Conservation (phyloP, 225 moss, liverwort and hornwort species). For the Anthoceros angustus region DNA sequence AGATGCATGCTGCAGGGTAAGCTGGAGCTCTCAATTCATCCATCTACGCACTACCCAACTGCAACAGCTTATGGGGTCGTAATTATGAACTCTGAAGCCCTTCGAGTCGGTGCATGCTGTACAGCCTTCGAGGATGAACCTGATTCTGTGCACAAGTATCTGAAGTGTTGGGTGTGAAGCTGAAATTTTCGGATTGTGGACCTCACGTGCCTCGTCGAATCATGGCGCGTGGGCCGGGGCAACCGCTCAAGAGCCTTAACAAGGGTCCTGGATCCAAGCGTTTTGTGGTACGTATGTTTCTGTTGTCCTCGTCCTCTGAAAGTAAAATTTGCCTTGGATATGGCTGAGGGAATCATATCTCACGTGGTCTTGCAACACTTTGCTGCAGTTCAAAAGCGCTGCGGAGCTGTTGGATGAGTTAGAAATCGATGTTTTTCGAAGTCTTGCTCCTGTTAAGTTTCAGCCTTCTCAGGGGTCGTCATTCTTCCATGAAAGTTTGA, state of each 20-base stretch:
- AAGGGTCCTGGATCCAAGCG: slow-evolving; percentile 78
- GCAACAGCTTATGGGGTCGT: too few relatives aligned
- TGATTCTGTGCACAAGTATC: too few relatives aligned
- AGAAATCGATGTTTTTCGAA: slow-evolving; percentile 92
- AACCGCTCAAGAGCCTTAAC: slow-evolving; percentile 66
- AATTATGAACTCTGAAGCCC: too few relatives aligned
- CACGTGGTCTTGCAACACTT: not conserved
- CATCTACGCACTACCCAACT: too few relatives aligned
- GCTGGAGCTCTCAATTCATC: too few relatives aligned
- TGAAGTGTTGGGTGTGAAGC: too few relatives aligned
- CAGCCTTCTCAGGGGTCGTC: slow-evolving; percentile 83
- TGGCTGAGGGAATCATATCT: not conserved
- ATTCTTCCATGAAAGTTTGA: slow-evolving; percentile 91
- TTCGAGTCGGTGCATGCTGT: too few relatives aligned
- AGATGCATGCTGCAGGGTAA: too few relatives aligned
- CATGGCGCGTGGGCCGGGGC: slow-evolving; percentile 56
- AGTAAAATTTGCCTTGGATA: not conserved
- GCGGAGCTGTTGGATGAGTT: slow-evolving; percentile 88
- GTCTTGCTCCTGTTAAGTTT: slow-evolving; percentile 81
- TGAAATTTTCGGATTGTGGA: too few relatives aligned
- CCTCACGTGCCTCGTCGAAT: not conserved
- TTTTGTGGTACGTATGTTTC: slow-evolving; percentile 49
- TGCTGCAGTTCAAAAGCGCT: slow-evolving; percentile 60
- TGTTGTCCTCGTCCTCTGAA: slow-evolving; percentile 3
- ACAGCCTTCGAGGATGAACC: too few relatives aligned